These are phyloP conservation scores for Huntiella moniliformis DNA, from an alignment of 2,329 filamentous ascomycete genomes.

Conservation along the genomic window DNA sequence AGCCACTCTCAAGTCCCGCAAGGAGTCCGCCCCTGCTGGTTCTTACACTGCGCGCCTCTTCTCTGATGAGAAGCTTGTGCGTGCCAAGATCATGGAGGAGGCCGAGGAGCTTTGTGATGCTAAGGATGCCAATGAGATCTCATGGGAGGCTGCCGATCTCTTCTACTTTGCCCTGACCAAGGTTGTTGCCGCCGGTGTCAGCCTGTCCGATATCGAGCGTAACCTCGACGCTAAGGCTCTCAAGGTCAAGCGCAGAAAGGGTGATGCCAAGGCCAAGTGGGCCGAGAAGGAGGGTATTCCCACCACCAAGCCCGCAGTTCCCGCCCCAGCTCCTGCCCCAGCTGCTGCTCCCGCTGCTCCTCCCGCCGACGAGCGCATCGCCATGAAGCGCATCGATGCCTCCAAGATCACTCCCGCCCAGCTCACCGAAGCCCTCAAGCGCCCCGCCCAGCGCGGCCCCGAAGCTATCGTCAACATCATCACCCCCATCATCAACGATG, in stretches of 20 bases:
- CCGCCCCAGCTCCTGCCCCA: constrained; percentile 14
- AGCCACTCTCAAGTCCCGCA: constrained; percentile 67
- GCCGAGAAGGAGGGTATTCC: constrained; percentile 61
- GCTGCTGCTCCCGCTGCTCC: constrained; percentile 19
- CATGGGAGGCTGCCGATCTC: constrained; percentile 86
- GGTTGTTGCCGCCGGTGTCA: constrained; percentile 69
- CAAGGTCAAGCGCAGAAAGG: constrained; percentile 83
- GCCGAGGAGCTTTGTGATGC: constrained; percentile 88
- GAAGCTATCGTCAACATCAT: constrained; percentile 85
- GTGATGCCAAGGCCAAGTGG: constrained; percentile 89
- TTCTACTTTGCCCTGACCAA: constrained; percentile 92
- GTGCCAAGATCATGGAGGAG: constrained; percentile 97
- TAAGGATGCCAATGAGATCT: constrained; percentile 60
- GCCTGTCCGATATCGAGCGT: constrained; percentile 71
- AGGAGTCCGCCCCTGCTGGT: constrained; percentile 62
- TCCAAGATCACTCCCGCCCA: constrained; percentile 42
- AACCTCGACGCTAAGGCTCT: constrained; percentile 88
- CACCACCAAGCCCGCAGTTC: constrained; percentile 19
- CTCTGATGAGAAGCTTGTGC: constrained; percentile 71
- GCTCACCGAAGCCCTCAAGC: constrained; percentile 57
- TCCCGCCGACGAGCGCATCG: constrained; percentile 38
- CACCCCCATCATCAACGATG: constrained; percentile 75
- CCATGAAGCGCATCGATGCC: constrained; percentile 65
- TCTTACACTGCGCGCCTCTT: constrained; percentile 92
- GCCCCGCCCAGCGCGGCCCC: constrained; percentile 87